Evolutionary conservation across 176 grass and related monocot genomes (phyloP).

Genomic region (Zoysia japonica): DNA sequence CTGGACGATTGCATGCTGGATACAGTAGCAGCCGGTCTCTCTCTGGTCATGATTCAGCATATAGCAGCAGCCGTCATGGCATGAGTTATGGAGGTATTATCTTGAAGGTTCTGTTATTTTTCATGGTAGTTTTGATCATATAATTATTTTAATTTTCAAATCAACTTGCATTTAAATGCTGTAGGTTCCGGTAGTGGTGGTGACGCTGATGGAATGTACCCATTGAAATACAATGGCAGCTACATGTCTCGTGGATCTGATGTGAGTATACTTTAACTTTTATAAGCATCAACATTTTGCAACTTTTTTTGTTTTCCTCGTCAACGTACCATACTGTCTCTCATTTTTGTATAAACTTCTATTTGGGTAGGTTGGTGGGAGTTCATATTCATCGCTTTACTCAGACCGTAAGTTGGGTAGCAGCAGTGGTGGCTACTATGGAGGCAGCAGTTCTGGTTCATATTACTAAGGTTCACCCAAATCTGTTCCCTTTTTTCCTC

Average conservation of each 20-base stretch:
- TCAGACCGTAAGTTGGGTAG: constrained; percentile 54
- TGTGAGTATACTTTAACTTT: constrained; percentile 49
- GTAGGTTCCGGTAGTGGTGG: constrained; percentile 56
- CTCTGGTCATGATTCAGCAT: constrained; percentile 66
- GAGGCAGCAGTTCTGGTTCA: constrained; percentile 64
- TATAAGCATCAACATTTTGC: constrained; percentile 20
- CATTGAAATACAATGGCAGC: constrained; percentile 53
- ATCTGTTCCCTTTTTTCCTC: constrained; percentile 5
- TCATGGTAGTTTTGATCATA: background rate
- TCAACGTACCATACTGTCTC: background rate
- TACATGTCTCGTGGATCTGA: constrained; percentile 80
- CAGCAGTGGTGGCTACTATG: constrained; percentile 61
- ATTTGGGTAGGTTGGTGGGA: constrained; percentile 62
- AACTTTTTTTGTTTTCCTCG: background rate
- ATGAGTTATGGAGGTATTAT: constrained; percentile 73
- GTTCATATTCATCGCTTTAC: constrained; percentile 72
- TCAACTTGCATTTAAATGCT: constrained; percentile 24
- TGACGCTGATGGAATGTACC: constrained; percentile 68
- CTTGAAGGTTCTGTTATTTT: constrained; percentile 35
- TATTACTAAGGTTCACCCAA: constrained; percentile 75
- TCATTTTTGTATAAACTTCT: background rate
- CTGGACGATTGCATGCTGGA: constrained; percentile 61
- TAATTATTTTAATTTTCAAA: constrained; percentile 4
- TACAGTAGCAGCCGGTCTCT: constrained; percentile 60
- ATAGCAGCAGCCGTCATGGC: constrained; percentile 65